Conservation (phyloP, 2,329 filamentous ascomycete genomes). For the Fusarium floridanum region DNA sequence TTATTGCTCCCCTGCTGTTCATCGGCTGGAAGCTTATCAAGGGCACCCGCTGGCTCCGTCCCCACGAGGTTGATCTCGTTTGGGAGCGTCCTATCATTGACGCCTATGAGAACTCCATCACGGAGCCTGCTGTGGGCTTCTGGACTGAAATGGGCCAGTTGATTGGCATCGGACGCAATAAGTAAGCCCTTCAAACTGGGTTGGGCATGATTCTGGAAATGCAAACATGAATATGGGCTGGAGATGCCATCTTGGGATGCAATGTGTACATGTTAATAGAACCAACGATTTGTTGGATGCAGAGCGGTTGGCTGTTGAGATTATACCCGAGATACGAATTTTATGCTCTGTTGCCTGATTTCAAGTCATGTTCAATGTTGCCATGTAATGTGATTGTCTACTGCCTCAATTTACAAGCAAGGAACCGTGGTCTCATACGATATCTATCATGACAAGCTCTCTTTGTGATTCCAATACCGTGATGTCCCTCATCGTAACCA, state of each 20-base stretch:
- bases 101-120: constrained; percentile 67
- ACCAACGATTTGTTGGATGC: constrained; percentile 24
- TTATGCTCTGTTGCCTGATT: constrained; percentile 19
- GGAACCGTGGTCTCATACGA: neutral
- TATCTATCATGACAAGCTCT: neutral
- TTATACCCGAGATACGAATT: constrained; percentile 44
- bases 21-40: constrained; percentile 74
- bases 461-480: neutral
- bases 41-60: constrained; percentile 65
- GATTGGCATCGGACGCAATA: constrained; percentile 32
- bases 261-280: constrained; percentile 30
- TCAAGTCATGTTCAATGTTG: neutral
- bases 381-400: neutral
- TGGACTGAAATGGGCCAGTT: constrained; percentile 64
- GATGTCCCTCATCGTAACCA: neutral
- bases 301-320: constrained; percentile 27
- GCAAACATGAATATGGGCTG: constrained; percentile 8
- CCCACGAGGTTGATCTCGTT: constrained; percentile 69
- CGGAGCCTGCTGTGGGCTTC: constrained; percentile 63
- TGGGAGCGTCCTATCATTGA: constrained; percentile 73
- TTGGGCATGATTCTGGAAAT: neutral
- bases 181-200: constrained; percentile 13
- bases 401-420: neutral
- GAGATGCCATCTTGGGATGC: constrained; percentile 7
- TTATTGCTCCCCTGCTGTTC: constrained; percentile 67